Percentiles rank a stretch among this genome's conserved stretches.
phyloP scores from a whole-genome alignment of 257 asterid genomes.

The Verbena officinalis region DNA sequence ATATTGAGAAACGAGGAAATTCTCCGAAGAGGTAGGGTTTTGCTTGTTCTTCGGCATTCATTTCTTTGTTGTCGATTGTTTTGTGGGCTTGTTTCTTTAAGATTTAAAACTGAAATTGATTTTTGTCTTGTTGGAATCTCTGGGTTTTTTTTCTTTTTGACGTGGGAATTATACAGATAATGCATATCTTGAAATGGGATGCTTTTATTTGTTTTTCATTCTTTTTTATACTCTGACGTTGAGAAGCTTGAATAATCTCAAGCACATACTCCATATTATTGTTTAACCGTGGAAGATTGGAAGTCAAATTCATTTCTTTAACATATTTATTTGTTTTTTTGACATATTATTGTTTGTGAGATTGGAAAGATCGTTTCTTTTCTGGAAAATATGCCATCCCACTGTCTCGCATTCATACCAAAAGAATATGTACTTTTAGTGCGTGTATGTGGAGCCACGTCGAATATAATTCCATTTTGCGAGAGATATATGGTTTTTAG shows the following conservation, averaged over 20 bases:
- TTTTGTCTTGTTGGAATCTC: not conserved
- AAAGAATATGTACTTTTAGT: not conserved
- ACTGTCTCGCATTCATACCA: not conserved
- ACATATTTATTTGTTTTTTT: too few species aligned
- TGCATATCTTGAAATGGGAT: too few species aligned
- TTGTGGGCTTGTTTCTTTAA: not conserved
- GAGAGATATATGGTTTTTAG: slow-evolving; percentile 28
- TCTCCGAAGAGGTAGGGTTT: slow-evolving; percentile 29
- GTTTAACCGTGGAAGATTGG: too few species aligned
- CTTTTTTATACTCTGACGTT: too few species aligned
- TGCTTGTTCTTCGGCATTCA: too few species aligned
- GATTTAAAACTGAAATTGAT: not conserved
- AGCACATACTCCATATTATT: too few species aligned
- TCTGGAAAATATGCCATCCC: too few species aligned
- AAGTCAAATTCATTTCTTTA: too few species aligned
- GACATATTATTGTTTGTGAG: too few species aligned
- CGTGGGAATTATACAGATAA: not conserved
- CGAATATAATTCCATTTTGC: slow-evolving; percentile 35
- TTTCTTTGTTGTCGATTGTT: not conserved
- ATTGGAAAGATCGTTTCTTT: not conserved
- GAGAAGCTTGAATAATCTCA: too few species aligned
- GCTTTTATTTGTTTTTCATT: too few species aligned
- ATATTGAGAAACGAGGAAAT: not conserved
- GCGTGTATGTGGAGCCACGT: not conserved
- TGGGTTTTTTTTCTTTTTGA: not conserved